Evolutionary conservation across 192 early-diverging fungal species (phyloP).

Genomic region (Spinellus fusiger): DNA sequence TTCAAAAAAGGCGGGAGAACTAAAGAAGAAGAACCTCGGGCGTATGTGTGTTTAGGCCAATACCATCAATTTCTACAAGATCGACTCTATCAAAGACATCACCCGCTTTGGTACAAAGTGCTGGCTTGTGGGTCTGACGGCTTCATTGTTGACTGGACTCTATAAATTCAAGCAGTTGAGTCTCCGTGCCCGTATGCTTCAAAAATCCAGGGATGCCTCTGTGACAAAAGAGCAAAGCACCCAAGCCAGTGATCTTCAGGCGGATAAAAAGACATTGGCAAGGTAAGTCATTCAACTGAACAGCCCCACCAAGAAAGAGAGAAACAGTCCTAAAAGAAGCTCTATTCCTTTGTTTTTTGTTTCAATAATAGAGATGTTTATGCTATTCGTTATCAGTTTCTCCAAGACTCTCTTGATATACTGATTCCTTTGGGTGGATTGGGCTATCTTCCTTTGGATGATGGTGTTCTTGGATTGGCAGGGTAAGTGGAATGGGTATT

Average conservation of each 20-base stretch:
- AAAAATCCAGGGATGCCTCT: conserved; percentile 19
- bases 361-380: conserved; percentile 47
- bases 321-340: neutral
- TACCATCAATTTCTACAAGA: conserved; percentile 17
- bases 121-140: conserved; percentile 62
- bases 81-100: conserved; percentile 55
- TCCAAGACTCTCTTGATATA: conserved; percentile 68
- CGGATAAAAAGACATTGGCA: conserved; percentile 32
- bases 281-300: conserved; percentile 32
- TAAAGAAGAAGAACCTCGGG: neutral
- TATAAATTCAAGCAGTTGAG: conserved; percentile 60
- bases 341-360: conserved; percentile 7
- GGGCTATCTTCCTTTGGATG: conserved; percentile 58
- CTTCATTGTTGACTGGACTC: conserved; percentile 54
- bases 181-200: conserved; percentile 35
- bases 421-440: conserved; percentile 62
- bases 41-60: conserved; percentile 11
- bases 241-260: conserved; percentile 29
- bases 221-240: conserved; percentile 20
- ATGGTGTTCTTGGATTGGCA: conserved; percentile 64
- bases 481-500: no score
- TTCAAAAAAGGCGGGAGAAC: neutral
- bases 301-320: neutral
- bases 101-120: conserved; percentile 49
- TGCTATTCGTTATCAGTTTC: conserved; percentile 39